These are phyloP conservation scores for Penicillium sp. DNA, from an alignment of 2,329 filamentous ascomycete species.

Conservation along the genomic window DNA sequence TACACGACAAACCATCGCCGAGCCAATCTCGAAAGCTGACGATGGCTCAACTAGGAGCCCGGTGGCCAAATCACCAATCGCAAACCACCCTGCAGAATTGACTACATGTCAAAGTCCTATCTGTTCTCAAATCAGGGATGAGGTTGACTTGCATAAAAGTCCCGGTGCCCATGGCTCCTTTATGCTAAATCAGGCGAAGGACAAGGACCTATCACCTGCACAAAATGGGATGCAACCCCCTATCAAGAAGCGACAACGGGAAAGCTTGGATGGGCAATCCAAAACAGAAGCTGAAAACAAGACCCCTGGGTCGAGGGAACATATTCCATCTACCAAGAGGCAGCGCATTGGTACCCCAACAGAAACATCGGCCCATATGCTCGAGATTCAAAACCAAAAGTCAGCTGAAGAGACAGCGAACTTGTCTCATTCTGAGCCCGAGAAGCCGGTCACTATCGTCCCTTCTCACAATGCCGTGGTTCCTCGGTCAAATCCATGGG, in stretches of 20 bases:
- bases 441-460: background rate
- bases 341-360: constrained; percentile 5
- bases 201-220: background rate
- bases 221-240: background rate
- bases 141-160: background rate
- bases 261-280: background rate
- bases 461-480: background rate
- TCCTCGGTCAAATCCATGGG: background rate
- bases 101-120: background rate
- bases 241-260: constrained; percentile 11
- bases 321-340: constrained; percentile 12
- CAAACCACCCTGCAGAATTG: background rate
- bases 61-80: background rate
- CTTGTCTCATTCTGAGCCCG: background rate
- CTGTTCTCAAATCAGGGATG: background rate
- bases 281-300: background rate
- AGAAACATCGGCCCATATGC: background rate
- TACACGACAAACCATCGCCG: background rate
- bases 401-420: background rate
- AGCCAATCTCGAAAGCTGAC: background rate
- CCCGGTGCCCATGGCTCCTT: background rate
- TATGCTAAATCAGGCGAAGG: background rate
- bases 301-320: background rate
- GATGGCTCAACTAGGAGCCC: background rate
- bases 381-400: background rate